Percentiles rank a stretch among this genome's conserved stretches.
Evolutionary conservation across 306 rosid species (phyloP).

Genomic region (Oxytropis ochrocephala): DNA sequence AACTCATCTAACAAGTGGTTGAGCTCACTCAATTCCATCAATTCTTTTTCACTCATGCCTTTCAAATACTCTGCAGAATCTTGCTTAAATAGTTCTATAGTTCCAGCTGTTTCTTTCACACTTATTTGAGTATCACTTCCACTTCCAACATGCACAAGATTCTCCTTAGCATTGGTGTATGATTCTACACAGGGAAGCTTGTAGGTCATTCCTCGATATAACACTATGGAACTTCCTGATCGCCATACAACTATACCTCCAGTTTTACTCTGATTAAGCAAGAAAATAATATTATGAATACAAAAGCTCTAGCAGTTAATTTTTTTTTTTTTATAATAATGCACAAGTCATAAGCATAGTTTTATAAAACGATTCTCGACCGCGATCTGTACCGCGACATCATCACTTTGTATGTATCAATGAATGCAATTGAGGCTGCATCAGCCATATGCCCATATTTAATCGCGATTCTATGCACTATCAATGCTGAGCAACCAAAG

Average conservation of each 20-base stretch:
- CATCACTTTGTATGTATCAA: too few relatives aligned
- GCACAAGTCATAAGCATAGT: neutral
- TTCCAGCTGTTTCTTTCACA: conserved; percentile 23
- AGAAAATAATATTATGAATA: conserved; percentile 14
- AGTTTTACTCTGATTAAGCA: conserved; percentile 55
- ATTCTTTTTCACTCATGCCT: conserved; percentile 51
- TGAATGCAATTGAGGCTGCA: too few relatives aligned
- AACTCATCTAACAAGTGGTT: conserved; percentile 69
- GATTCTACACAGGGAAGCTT: conserved; percentile 66
- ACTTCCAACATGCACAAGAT: conserved; percentile 11
- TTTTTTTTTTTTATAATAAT: neutral
- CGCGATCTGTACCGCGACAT: too few relatives aligned
- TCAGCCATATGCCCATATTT: too few relatives aligned
- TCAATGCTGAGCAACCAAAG: neutral
- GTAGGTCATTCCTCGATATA: conserved; percentile 79
- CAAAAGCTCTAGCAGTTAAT: conserved; percentile 23
- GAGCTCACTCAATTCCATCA: conserved; percentile 52
- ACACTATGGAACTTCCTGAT: conserved; percentile 76
- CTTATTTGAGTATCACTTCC: conserved; percentile 17
- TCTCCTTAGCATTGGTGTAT: conserved; percentile 24
- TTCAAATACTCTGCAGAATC: conserved; percentile 40
- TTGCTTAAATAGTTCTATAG: conserved; percentile 18
- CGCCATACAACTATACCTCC: conserved; percentile 93
- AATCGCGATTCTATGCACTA: neutral
- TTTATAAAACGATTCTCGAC: too few relatives aligned